These are phyloP conservation scores for Thecaphora thlaspeos DNA, from an alignment of 1,284 basidiomycete species.

Conservation along the genomic window DNA sequence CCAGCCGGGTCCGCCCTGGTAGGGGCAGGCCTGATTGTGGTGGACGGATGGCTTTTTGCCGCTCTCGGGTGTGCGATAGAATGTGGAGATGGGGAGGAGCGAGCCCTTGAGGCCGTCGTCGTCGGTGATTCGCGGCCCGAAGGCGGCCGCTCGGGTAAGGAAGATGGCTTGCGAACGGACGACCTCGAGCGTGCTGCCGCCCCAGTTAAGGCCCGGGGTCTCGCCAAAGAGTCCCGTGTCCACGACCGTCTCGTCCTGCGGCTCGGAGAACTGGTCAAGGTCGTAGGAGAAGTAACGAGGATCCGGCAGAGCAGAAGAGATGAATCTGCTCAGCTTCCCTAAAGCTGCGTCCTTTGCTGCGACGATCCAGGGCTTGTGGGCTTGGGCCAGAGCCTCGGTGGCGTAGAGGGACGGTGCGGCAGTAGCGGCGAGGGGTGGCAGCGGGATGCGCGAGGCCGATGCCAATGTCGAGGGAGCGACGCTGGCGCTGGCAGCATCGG, in stretches of 20 bases:
- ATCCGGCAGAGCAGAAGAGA: constrained; percentile 24
- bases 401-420: not conserved
- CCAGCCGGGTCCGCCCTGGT: constrained; percentile 41
- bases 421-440: not conserved
- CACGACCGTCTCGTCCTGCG: constrained; percentile 7
- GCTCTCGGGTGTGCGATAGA: constrained; percentile 32
- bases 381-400: not conserved
- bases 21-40: constrained; percentile 37
- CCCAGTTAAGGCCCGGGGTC: constrained; percentile 38
- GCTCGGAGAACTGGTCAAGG: constrained; percentile 22
- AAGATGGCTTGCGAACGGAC: constrained; percentile 50
- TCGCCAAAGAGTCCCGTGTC: constrained; percentile 31
- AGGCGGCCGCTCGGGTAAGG: constrained; percentile 51
- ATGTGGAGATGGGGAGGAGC: constrained; percentile 44
- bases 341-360: constrained; percentile 18
- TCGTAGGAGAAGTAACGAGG: constrained; percentile 34
- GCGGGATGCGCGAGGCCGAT: not conserved
- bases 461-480: not conserved
- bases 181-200: constrained; percentile 45
- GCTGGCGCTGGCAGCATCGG: not conserved
- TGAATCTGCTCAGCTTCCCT: constrained; percentile 19
- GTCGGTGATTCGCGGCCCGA: constrained; percentile 42
- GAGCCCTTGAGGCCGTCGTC: constrained; percentile 44
- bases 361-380: constrained; percentile 21
- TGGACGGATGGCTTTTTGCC: constrained; percentile 8